Evolutionary conservation across 805 yeast genomes (phyloP), one percentile per base, ranked within the genome.

Genomic region (Kazachstania psychrophila): DNA sequence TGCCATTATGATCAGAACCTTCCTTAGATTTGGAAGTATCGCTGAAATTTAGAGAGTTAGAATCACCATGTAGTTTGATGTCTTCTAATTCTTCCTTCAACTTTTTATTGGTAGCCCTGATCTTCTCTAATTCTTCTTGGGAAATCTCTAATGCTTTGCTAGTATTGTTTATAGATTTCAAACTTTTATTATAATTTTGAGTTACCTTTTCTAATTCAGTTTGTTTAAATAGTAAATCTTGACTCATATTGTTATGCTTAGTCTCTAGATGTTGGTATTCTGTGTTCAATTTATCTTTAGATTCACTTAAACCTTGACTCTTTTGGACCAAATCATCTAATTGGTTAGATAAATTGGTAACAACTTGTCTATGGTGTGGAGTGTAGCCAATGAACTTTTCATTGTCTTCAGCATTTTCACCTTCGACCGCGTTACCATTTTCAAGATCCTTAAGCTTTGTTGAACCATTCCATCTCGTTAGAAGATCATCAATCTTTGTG

Each of bases 91-190:
- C 89, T 37, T 69, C 70, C 41, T 67, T 64, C 37, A 86, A 65
- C 44, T 70, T 70, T 33, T 68, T 73, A 40, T 76, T 71, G 14
- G 65, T 48, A 11, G 69, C 75, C 48, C 72, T 79, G 52, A 74
- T 77, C 52, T 69, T 74, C 23, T 68, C 67, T 41, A 80, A 61
- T 56, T 87, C 95, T 31, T 70, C 73, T 49, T 86, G 86, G 7
- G 89, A 79, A 45, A 78, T 52, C 32, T 74, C 74, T 38, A 87
- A 68, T 0, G 95, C 95, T 43, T 71, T 73, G 38, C 80, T 78
- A 11, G 89, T 77, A 54, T 78, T 84, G 47, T 74, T 75, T 23
- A 84, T 79, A 17, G 85, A 75, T 43, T 74, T 76, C 37, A 83
- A 59, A 1, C 92, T 81, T 48, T 78, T 76, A 44, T 73, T 73